A percentile compares a stretch with the other conserved stretches of the same genome.
Conservation (phyloP, 2,329 filamentous ascomycete genomes). For the Clarireedia paspali region DNA sequence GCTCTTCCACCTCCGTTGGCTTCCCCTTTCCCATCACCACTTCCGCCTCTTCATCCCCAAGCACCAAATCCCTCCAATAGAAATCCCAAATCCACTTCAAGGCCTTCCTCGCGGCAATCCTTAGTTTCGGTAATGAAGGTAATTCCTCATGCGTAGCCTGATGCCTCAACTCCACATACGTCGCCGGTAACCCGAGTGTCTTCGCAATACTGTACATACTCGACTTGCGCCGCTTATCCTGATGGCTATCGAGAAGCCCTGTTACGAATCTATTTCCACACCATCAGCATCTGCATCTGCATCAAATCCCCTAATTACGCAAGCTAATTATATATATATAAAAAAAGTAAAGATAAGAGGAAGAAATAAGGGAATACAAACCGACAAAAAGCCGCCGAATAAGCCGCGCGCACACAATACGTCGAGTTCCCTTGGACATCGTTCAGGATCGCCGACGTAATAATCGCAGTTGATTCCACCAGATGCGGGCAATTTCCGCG, state of each 20-base stretch:
- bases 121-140: constrained; percentile 65
- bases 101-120: constrained; percentile 60
- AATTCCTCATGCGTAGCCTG: constrained; percentile 86
- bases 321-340: neutral
- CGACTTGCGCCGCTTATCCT: constrained; percentile 57
- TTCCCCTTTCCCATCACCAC: neutral
- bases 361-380: constrained; percentile 34
- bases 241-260: constrained; percentile 67
- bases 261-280: constrained; percentile 59
- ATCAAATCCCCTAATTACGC: neutral
- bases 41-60: neutral
- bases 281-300: neutral
- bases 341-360: too few species aligned
- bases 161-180: constrained; percentile 83
- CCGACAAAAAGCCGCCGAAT: constrained; percentile 69
- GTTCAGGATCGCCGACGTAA: constrained; percentile 61
- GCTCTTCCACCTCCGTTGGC: constrained; percentile 14
- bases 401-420: constrained; percentile 60
- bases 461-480: constrained; percentile 68
- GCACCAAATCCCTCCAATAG: constrained; percentile 60
- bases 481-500: constrained; percentile 70
- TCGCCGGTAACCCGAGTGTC: constrained; percentile 60
- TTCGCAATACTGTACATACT: constrained; percentile 68
- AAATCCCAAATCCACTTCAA: constrained; percentile 82
- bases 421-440: constrained; percentile 38